A percentile compares a stretch with the other conserved stretches of the same genome.
Evolutionary conservation across 257 asterid species (phyloP).

Genomic region (Scutellaria baicalensis): DNA sequence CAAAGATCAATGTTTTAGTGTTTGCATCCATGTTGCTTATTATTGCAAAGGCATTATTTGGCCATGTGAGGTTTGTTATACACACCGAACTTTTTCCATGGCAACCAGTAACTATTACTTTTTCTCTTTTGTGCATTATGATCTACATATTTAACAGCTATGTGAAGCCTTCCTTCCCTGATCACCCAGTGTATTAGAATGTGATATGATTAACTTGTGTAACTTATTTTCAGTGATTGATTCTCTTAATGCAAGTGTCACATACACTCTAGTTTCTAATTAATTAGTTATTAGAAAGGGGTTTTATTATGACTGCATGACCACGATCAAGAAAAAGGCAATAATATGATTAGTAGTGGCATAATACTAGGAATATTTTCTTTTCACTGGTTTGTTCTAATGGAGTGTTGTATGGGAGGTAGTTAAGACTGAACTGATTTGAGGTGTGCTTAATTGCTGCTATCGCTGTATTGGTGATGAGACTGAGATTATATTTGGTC

Average conservation of each 20-base stretch:
- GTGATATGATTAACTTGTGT: not conserved
- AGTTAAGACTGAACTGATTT: not conserved
- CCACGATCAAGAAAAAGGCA: not conserved
- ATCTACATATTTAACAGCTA: not conserved
- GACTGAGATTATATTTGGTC: not conserved
- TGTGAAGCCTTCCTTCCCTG: not conserved
- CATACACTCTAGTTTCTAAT: not conserved
- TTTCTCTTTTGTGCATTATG: not conserved
- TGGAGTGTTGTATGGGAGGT: not conserved
- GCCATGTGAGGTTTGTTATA: constrained; percentile 76
- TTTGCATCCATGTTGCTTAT: constrained; percentile 90
- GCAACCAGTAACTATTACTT: not conserved
- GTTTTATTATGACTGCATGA: not conserved
- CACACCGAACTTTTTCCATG: not conserved
- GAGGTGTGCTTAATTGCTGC: not conserved
- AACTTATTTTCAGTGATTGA: not conserved
- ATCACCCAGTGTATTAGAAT: not conserved
- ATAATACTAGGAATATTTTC: not conserved
- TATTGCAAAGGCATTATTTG: constrained; percentile 81
- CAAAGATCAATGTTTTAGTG: constrained; percentile 74
- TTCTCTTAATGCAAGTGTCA: not conserved
- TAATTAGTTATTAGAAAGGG: not conserved
- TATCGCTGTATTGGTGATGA: not conserved
- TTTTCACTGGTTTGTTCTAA: not conserved
- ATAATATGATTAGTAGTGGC: not conserved